These are phyloP conservation scores for Nakazawaea molendinolei DNA, from an alignment of 805 yeast genomes.

Conservation along the genomic window DNA sequence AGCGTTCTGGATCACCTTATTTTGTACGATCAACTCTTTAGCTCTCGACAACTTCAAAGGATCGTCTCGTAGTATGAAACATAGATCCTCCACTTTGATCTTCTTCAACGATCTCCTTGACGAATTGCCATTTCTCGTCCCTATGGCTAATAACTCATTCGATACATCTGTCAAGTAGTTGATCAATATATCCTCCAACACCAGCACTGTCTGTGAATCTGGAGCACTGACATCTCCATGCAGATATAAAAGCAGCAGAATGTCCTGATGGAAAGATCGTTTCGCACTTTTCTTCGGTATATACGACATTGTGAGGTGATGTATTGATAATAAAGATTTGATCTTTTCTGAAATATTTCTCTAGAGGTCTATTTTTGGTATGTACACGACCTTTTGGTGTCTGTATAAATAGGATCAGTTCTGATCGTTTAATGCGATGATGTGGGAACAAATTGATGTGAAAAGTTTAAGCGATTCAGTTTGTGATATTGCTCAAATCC, in stretches of 20 bases:
- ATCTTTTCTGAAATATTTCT: too few species aligned
- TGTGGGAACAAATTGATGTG: too few species aligned
- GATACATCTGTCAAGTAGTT: slow-evolving; percentile 54
- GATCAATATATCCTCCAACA: slow-evolving; percentile 60
- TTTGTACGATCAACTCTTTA: slow-evolving; percentile 53
- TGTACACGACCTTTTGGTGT: too few species aligned
- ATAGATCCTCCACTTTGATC: slow-evolving; percentile 66
- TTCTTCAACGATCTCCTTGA: slow-evolving; percentile 45
- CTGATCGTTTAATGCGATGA: too few species aligned
- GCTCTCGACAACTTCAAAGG: slow-evolving; percentile 64
- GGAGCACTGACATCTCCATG: slow-evolving; percentile 72
- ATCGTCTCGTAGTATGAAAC: slow-evolving; percentile 62
- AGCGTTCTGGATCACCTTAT: slow-evolving; percentile 58
- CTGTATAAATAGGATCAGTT: too few species aligned
- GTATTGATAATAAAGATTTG: not conserved
- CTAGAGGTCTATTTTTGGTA: too few species aligned
- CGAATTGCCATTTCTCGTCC: not conserved
- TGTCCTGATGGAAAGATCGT: slow-evolving; percentile 28
- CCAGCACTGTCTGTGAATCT: slow-evolving; percentile 54
- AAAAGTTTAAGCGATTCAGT: too few species aligned
- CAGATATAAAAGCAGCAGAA: slow-evolving; percentile 58
- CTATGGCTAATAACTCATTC: slow-evolving; percentile 12
- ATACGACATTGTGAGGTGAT: slow-evolving; percentile 3
- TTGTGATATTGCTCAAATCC: too few species aligned
- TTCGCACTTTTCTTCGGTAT: slow-evolving; percentile 7